A percentile compares a stretch with the other conserved stretches of the same genome.
Conservation (phyloP, 495 filamentous ascomycete species). For the Immersiella caudata region DNA sequence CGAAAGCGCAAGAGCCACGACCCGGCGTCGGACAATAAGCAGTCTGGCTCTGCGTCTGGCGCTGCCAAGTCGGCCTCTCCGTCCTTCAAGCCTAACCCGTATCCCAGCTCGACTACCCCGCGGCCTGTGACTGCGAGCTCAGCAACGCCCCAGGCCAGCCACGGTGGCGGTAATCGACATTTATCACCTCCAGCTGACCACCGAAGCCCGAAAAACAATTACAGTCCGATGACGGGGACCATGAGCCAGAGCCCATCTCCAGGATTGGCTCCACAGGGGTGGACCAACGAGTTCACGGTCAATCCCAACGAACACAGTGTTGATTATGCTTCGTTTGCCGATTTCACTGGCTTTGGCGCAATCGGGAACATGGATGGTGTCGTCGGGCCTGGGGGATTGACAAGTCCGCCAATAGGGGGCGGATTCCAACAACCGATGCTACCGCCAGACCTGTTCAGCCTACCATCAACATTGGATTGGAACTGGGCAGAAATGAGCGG, state of each 20-base stretch:
- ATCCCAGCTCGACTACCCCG: slow-evolving; percentile 32
- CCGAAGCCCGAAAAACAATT: slow-evolving; percentile 37
- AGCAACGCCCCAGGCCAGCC: slow-evolving; percentile 40
- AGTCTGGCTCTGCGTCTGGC: slow-evolving; percentile 18
- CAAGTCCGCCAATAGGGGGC: slow-evolving; percentile 42
- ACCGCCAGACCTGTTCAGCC: slow-evolving; percentile 94
- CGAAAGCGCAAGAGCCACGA: slow-evolving; percentile 79
- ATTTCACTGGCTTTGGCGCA: slow-evolving; percentile 49
- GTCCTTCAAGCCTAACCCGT: slow-evolving; percentile 39
- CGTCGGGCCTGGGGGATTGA: slow-evolving; percentile 37
- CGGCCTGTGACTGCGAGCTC: slow-evolving; percentile 40
- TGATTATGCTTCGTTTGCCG: slow-evolving; percentile 52
- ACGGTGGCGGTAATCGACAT: slow-evolving; percentile 33
- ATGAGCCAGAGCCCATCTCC: slow-evolving; percentile 39
- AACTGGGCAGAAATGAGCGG: slow-evolving; percentile 92
- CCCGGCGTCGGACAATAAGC: slow-evolving; percentile 29
- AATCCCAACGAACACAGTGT: slow-evolving; percentile 27
- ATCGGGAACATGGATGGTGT: slow-evolving; percentile 19
- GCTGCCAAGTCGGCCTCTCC: slow-evolving; percentile 27
- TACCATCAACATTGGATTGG: slow-evolving; percentile 97
- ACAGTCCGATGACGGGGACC: slow-evolving; percentile 44
- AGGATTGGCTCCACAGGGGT: slow-evolving; percentile 35
- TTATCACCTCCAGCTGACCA: slow-evolving; percentile 46
- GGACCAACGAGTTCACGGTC: slow-evolving; percentile 34
- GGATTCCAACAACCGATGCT: slow-evolving; percentile 81